A percentile compares a stretch with the other conserved stretches of the same genome.
These are phyloP conservation scores for Euphrasia confusa DNA, from an alignment of 257 asterid genomes.

Conservation along the genomic window DNA sequence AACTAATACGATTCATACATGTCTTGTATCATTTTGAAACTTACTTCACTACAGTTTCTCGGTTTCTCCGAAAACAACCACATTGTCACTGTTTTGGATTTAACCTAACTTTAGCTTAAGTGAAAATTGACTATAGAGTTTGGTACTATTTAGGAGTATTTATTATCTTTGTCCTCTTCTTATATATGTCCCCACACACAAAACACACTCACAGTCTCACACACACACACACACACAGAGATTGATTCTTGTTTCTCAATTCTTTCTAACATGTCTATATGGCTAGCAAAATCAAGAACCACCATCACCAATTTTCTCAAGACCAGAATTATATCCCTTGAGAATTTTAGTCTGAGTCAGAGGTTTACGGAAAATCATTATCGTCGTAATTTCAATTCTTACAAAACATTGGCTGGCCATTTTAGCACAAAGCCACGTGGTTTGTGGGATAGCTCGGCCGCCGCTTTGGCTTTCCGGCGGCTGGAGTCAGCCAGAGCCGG, in stretches of 20 bases:
- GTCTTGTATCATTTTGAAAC: not conserved
- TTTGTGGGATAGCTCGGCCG: conserved; percentile 19
- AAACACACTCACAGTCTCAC: conserved; percentile 2
- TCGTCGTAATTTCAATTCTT: conserved; percentile 11
- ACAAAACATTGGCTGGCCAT: conserved; percentile 22
- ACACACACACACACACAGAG: conserved; percentile 5
- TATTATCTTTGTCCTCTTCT: not conserved
- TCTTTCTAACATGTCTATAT: conserved; percentile 34
- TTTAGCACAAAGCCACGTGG: conserved; percentile 11
- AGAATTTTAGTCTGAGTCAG: not conserved
- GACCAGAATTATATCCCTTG: conserved; percentile 15
- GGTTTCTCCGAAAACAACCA: not conserved
- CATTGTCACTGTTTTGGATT: conserved; percentile 8
- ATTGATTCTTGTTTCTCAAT: not conserved
- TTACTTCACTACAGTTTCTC: not conserved
- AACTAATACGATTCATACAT: not conserved
- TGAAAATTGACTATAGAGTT: conserved; percentile 8
- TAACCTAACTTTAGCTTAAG: not conserved
- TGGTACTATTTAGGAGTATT: conserved; percentile 4
- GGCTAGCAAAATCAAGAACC: conserved; percentile 48
- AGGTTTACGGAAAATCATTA: not conserved
- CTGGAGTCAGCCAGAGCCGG: conserved; percentile 55
- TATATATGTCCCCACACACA: not conserved
- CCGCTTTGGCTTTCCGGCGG: conserved; percentile 30
- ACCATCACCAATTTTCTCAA: conserved; percentile 31